phyloP scores from a whole-genome alignment of 129 eudicot genomes.

The Apium graveolens region DNA sequence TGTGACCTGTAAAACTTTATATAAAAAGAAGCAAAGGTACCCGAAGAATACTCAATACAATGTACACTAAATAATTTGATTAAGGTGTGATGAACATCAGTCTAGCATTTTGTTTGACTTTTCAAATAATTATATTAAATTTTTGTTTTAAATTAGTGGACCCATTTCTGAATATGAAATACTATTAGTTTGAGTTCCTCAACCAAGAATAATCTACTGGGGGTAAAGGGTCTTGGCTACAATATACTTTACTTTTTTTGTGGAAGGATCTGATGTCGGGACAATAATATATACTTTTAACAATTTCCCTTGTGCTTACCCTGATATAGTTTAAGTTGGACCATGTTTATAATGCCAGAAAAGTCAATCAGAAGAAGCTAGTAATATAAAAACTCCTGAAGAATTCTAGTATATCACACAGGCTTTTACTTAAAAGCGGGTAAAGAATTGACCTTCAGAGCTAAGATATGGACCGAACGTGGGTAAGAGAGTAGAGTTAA shows the following conservation, averaged over 20 bases:
- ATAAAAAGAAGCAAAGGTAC: background rate
- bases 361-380: background rate
- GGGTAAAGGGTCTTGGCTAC: background rate
- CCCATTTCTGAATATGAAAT: too few relatives aligned
- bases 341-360: background rate
- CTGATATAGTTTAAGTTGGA: background rate
- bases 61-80: background rate
- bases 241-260: background rate
- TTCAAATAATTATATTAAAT: background rate
- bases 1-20: background rate
- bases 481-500: background rate
- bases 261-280: background rate
- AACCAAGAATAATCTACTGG: background rate
- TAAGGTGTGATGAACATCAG: background rate
- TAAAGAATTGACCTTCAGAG: background rate
- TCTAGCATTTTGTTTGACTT: background rate
- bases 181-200: background rate
- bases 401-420: background rate
- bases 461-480: background rate
- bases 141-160: background rate
- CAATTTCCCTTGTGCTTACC: background rate
- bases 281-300: background rate
- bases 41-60: background rate
- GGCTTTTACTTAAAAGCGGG: background rate
- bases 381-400: background rate